phyloP scores from a whole-genome alignment of 768 basidiomycete species.

The Jaapia argillacea region DNA sequence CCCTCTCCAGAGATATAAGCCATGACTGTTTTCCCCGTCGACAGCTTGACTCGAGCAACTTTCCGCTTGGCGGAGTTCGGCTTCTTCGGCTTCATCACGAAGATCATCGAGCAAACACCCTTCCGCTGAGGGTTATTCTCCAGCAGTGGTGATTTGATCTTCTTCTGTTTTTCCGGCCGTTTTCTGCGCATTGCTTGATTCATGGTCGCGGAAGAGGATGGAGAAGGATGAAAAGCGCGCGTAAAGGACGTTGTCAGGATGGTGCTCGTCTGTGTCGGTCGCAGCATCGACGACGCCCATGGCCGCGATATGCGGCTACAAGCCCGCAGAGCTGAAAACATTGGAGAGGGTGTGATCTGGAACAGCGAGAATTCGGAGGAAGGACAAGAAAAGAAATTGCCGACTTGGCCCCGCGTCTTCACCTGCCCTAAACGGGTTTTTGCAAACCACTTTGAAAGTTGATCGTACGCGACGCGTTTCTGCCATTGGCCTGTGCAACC shows the following conservation, averaged over 20 bases:
- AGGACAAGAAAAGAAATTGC: too few species aligned
- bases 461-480: slow-evolving; percentile 11
- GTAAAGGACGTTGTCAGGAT: slow-evolving; percentile 6
- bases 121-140: slow-evolving; percentile 77
- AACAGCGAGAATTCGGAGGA: background rate
- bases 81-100: slow-evolving; percentile 86
- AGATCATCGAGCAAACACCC: slow-evolving; percentile 79
- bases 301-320: background rate
- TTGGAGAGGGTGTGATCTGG: slow-evolving; percentile 1
- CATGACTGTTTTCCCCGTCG: slow-evolving; percentile 80
- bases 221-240: slow-evolving; percentile 55
- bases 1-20: slow-evolving; percentile 97
- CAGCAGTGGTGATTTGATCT: slow-evolving; percentile 72
- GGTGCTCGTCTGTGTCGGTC: background rate
- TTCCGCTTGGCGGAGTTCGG: slow-evolving; percentile 98
- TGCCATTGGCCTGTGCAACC: too few species aligned
- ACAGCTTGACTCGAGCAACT: slow-evolving; percentile 88
- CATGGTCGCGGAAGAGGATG: slow-evolving; percentile 54
- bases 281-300: background rate
- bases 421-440: slow-evolving; percentile 18
- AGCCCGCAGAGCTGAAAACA: slow-evolving; percentile 11
- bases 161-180: slow-evolving; percentile 31
- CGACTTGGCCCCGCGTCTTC: too few species aligned
- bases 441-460: slow-evolving; percentile 8
- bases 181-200: slow-evolving; percentile 85